phyloP scores from a whole-genome alignment of 108 stramenopile genomes.

The Schizochytrium sp. region DNA sequence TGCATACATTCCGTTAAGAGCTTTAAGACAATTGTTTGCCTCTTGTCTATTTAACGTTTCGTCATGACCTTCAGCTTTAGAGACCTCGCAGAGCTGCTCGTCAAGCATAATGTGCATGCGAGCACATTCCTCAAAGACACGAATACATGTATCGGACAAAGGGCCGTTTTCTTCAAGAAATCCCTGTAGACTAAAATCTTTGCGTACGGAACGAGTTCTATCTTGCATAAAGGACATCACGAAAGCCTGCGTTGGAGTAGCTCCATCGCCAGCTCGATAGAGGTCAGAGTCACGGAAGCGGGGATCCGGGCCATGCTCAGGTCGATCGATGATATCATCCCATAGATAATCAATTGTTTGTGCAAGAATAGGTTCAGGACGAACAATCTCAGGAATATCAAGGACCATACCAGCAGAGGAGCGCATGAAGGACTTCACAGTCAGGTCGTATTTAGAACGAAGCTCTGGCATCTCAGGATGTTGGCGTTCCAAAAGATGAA shows the following conservation, averaged over 20 bases:
- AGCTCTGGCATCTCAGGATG: slow-evolving; percentile 49
- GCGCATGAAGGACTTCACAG: slow-evolving; percentile 40
- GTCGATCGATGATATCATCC: slow-evolving; percentile 22
- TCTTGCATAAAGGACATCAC: slow-evolving; percentile 47
- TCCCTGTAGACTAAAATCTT: slow-evolving; percentile 40
- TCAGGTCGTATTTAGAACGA: neutral
- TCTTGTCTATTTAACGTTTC: slow-evolving; percentile 33
- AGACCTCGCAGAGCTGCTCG: slow-evolving; percentile 5
- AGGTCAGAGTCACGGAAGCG: slow-evolving; percentile 45
- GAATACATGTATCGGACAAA: neutral
- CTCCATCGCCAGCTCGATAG: slow-evolving; percentile 46
- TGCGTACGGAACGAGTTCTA: slow-evolving; percentile 56
- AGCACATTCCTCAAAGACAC: slow-evolving; percentile 44
- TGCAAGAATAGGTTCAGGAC: neutral
- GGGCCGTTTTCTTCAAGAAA: slow-evolving; percentile 38
- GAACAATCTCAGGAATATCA: slow-evolving; percentile 15
- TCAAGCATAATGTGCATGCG: slow-evolving; percentile 59
- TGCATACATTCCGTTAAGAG: slow-evolving; percentile 1
- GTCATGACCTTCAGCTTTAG: slow-evolving; percentile 57
- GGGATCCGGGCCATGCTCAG: slow-evolving; percentile 32
- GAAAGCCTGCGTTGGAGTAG: neutral
- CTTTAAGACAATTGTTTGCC: slow-evolving; percentile 37
- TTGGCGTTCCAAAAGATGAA: slow-evolving; percentile 26
- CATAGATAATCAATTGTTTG: slow-evolving; percentile 51
- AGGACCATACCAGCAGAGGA: slow-evolving; percentile 50